Percentiles rank a stretch among this genome's conserved stretches.
phyloP scores from a whole-genome alignment of 768 basidiomycete species.

The Hericium rajendrae region DNA sequence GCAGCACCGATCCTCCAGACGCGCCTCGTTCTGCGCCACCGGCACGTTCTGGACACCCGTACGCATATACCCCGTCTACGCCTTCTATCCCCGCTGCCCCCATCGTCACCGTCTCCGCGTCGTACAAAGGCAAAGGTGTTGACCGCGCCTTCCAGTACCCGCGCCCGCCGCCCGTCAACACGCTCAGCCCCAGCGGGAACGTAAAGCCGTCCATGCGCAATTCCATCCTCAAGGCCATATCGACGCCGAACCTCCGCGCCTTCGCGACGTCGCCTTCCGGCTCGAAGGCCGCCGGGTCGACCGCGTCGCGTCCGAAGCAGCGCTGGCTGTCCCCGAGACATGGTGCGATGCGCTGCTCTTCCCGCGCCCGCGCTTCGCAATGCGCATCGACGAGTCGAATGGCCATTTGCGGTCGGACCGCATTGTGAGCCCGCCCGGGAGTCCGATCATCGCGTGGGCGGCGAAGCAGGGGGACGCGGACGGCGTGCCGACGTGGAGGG shows the following conservation, averaged over 20 bases:
- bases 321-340: constrained; percentile 67
- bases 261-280: constrained; percentile 6
- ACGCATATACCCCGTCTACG: constrained; percentile 33
- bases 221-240: constrained; percentile 46
- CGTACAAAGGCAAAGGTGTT: constrained; percentile 16
- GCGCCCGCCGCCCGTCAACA: constrained; percentile 3
- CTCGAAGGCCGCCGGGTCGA: constrained; percentile 15
- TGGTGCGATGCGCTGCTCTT: constrained; percentile 79
- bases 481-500: background rate
- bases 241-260: constrained; percentile 53
- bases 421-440: background rate
- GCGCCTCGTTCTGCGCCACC: constrained; percentile 10
- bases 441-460: background rate
- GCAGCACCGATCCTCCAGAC: constrained; percentile 15
- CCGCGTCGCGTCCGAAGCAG: constrained; percentile 31
- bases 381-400: constrained; percentile 27
- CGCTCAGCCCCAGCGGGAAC: constrained; percentile 18
- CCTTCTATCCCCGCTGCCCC: constrained; percentile 7
- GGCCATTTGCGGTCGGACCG: constrained; percentile 8
- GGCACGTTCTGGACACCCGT: constrained; percentile 34
- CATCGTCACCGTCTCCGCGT: constrained; percentile 13
- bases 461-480: background rate
- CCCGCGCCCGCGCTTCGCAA: constrained; percentile 61
- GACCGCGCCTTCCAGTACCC: constrained; percentile 15
- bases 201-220: constrained; percentile 19